A percentile compares a stretch with the other conserved stretches of the same genome.
Conservation (phyloP, 306 rosid genomes). For the Castanea crenata region DNA sequence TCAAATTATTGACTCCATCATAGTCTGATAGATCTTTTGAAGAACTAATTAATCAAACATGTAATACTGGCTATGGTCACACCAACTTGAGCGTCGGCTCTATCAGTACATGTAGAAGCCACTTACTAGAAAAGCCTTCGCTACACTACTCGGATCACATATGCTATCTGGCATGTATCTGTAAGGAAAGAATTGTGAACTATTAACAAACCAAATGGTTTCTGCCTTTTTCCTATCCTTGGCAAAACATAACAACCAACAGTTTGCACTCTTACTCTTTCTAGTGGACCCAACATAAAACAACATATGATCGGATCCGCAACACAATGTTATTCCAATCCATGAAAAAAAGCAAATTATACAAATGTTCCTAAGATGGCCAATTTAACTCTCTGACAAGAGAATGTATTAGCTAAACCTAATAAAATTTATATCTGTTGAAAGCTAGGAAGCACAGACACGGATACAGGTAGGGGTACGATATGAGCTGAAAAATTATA, state of each 20-base stretch:
- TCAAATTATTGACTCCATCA: too few relatives aligned
- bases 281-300: background rate
- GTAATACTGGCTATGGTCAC: too few relatives aligned
- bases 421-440: background rate
- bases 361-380: too few relatives aligned
- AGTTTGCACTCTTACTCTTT: background rate
- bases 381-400: too few relatives aligned
- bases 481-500: too few relatives aligned
- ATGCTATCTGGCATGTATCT: background rate
- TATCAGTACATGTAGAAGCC: too few relatives aligned
- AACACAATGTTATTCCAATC: background rate
- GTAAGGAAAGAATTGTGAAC: background rate
- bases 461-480: accelerated
- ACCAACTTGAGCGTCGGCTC: too few relatives aligned
- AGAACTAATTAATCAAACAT: too few relatives aligned
- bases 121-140: background rate
- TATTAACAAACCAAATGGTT: background rate
- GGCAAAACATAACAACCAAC: background rate
- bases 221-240: background rate
- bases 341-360: too few relatives aligned
- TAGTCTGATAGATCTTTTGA: too few relatives aligned
- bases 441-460: background rate
- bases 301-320: background rate
- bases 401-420: background rate
- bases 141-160: background rate